Evolutionary conservation across 1,284 basidiomycete genomes (phyloP).

Genomic region (Pascua sp.): DNA sequence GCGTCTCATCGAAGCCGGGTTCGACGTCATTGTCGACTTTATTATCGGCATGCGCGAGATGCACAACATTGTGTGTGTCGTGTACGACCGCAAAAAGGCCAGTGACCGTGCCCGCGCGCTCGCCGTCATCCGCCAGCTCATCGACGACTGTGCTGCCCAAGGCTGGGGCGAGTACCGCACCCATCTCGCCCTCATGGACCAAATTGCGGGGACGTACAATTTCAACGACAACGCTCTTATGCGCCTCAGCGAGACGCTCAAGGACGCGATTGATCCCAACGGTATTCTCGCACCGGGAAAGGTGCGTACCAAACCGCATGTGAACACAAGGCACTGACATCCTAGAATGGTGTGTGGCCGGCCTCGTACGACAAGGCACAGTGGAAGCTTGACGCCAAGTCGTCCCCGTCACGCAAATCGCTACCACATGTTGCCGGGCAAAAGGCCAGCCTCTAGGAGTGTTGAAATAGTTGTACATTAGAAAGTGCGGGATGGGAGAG

Average conservation of each 20-base stretch:
- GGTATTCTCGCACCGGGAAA: slow-evolving; percentile 35
- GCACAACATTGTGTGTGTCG: slow-evolving; percentile 15
- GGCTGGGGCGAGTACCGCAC: slow-evolving; percentile 35
- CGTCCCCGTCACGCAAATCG: not conserved
- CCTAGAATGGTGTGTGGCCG: slow-evolving; percentile 9
- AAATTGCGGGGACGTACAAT: slow-evolving; percentile 23
- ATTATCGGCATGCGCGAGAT: slow-evolving; percentile 12
- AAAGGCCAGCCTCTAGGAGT: no score
- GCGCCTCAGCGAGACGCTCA: slow-evolving; percentile 27
- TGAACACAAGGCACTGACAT: not conserved
- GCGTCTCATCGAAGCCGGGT: slow-evolving; percentile 3
- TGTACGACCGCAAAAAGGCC: slow-evolving; percentile 28
- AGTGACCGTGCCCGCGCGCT: slow-evolving; percentile 24
- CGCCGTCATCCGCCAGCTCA: slow-evolving; percentile 18
- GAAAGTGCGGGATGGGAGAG: no score
- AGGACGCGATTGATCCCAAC: slow-evolving; percentile 36
- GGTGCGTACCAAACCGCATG: not conserved
- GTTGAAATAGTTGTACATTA: no score
- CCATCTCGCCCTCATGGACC: slow-evolving; percentile 25
- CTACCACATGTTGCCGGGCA: not conserved
- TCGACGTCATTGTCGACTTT: slow-evolving; percentile 12
- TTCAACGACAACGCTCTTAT: slow-evolving; percentile 29
- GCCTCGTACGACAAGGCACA: slow-evolving; percentile 6
- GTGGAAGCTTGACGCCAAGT: slow-evolving; percentile 4
- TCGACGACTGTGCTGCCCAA: slow-evolving; percentile 24